Evolutionary conservation across 148 eudicot genomes (phyloP), one percentile per base, ranked within the genome.

Genomic region (Talinum fruticosum): DNA sequence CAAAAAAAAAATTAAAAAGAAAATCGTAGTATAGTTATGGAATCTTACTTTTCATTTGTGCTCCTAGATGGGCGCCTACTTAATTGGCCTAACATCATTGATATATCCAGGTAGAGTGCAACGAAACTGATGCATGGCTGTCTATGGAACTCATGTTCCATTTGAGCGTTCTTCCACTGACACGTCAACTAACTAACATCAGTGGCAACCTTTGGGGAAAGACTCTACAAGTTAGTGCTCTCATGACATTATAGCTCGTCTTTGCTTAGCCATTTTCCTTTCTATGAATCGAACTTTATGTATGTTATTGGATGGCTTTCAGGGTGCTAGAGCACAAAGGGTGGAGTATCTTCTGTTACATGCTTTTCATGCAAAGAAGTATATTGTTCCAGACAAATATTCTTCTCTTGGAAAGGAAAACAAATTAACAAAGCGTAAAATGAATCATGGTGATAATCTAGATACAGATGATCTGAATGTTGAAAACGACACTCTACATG

Each of bases 141-240:
- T 93, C 99, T 35, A 88, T 96, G 95, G 98, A 91, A 85, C 97
- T 96, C 72, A 96, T 96, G 99, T 96, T 96, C 81, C 98, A 93
- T 86, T 79, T 96, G 84, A 96, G 94, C 82, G 76, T 93, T 81
- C 99, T 96, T 77, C 99, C 99, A 61, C 93, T 96, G 30, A 93
- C 99, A 24, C 98, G 99, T 70, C 97, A 91, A 79, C 86, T 96
- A 80, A 96, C 99, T 41, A 96, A 90, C 78, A 90, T 90, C 66
- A 96, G 99, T 89, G 99, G 99, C 78, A 96, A 96, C 77, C 95
- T 93, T 29, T 96, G 99, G 99, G 98, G 97, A 32, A 96, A 93
- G 85, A 96, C 99, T 83, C 93, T 96, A 70, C 99, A 96, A 89
- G 99, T 91, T 75, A 84, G 82, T 79, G 69, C 72, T 57, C 70